Conservation (phyloP, 2,329 filamentous ascomycete species). For the Hirsutella thompsonii region DNA sequence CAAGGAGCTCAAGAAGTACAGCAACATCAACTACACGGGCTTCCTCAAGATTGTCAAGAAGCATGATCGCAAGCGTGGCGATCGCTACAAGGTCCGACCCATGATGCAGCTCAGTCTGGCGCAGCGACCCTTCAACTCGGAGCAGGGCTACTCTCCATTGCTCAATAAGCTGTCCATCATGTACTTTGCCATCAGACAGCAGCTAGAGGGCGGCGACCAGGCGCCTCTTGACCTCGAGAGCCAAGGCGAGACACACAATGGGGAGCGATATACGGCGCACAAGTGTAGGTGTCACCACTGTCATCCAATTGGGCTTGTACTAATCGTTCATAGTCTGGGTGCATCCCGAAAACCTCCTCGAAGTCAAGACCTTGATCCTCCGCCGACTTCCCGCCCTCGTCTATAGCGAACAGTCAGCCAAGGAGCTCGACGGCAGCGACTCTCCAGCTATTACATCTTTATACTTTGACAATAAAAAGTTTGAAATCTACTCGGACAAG, state of each 20-base stretch:
- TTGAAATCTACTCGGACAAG: slow-evolving; percentile 78
- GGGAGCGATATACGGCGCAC: slow-evolving; percentile 69
- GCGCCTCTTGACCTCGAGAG: slow-evolving; percentile 33
- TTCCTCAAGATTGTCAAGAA: slow-evolving; percentile 99
- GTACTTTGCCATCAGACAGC: slow-evolving; percentile 88
- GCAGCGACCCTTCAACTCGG: slow-evolving; percentile 88
- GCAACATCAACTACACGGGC: slow-evolving; percentile 91
- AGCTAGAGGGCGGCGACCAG: slow-evolving; percentile 48
- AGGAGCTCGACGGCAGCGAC: slow-evolving; percentile 65
- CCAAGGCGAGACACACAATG: slow-evolving; percentile 44
- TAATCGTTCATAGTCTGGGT: slow-evolving; percentile 59
- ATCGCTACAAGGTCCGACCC: slow-evolving; percentile 76
- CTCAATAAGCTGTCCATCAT: slow-evolving; percentile 86
- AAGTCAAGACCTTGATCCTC: slow-evolving; percentile 92
- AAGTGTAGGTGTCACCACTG: slow-evolving; percentile 53
- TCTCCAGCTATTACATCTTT: slow-evolving; percentile 91
- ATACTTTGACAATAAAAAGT: slow-evolving; percentile 84
- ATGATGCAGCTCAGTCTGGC: slow-evolving; percentile 83
- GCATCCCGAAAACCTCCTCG: slow-evolving; percentile 85
- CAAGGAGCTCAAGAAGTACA: slow-evolving; percentile 88
- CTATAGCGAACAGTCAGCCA: slow-evolving; percentile 79
- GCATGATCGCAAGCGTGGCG: slow-evolving; percentile 85
- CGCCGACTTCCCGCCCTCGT: slow-evolving; percentile 83
- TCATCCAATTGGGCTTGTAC: neutral
- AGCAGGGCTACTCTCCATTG: slow-evolving; percentile 75